These are phyloP conservation scores for Gossypium rotundifolium DNA, from an alignment of 345 rosid genomes.

Conservation along the genomic window DNA sequence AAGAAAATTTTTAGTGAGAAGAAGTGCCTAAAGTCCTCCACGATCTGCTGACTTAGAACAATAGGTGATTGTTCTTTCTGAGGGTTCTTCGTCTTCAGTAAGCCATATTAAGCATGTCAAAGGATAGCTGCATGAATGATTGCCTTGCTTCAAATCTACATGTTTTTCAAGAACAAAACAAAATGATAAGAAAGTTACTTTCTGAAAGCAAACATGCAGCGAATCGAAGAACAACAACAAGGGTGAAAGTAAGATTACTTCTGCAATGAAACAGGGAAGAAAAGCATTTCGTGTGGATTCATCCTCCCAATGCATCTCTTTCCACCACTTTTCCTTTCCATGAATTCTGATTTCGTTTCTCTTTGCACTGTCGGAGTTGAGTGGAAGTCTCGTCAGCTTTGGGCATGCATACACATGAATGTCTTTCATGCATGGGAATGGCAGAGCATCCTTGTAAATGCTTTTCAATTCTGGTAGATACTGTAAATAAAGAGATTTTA, in stretches of 20 bases:
- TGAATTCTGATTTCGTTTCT: neutral
- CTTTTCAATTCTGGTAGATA: slow-evolving; percentile 6
- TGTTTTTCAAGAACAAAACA: neutral
- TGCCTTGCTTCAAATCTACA: neutral
- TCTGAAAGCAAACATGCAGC: neutral
- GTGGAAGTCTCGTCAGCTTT: slow-evolving; percentile 23
- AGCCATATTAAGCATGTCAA: neutral
- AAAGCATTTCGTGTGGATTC: neutral
- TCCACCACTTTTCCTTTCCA: neutral
- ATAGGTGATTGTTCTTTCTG: neutral
- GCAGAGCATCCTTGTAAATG: slow-evolving; percentile 17
- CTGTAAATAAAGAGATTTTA: slow-evolving; percentile 1
- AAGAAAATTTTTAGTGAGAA: neutral
- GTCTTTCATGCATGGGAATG: slow-evolving; percentile 10
- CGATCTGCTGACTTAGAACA: neutral
- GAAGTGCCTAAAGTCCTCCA: neutral
- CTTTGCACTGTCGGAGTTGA: neutral
- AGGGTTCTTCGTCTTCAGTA: no score
- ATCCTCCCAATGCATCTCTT: neutral
- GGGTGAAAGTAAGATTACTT: neutral
- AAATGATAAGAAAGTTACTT: neutral
- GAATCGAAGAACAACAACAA: neutral
- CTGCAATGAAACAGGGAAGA: neutral
- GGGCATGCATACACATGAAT: slow-evolving; percentile 6
- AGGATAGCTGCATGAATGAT: neutral